Conservation (phyloP, 2,329 filamentous ascomycete genomes). For the Leptographium radiaticola region DNA sequence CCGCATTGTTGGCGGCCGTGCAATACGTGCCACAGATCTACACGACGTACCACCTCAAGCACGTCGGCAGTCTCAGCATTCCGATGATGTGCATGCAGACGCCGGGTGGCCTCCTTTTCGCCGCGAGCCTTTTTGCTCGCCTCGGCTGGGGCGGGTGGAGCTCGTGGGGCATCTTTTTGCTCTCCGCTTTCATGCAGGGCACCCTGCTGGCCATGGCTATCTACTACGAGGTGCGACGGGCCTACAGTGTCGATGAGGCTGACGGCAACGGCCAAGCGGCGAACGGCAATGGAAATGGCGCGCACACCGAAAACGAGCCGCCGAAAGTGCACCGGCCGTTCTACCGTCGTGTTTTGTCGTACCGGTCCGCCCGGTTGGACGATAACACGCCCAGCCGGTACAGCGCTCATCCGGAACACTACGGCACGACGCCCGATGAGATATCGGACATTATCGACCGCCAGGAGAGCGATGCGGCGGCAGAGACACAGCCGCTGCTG, state of each 20-base stretch:
- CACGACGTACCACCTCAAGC: conserved; percentile 74
- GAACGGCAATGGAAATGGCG: neutral
- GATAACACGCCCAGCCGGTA: conserved; percentile 36
- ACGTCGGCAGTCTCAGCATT: conserved; percentile 83
- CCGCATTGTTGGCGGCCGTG: conserved; percentile 64
- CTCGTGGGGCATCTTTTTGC: conserved; percentile 81
- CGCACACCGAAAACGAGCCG: neutral
- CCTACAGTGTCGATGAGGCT: neutral
- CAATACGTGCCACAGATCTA: conserved; percentile 95
- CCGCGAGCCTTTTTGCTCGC: conserved; percentile 66
- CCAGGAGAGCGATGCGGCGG: conserved; percentile 35
- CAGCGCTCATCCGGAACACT: conserved; percentile 37
- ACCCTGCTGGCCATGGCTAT: conserved; percentile 68
- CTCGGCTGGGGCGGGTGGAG: conserved; percentile 82
- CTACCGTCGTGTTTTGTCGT: conserved; percentile 30
- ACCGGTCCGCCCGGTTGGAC: conserved; percentile 29
- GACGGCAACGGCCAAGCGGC: conserved; percentile 9
- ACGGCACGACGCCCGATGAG: conserved; percentile 37
- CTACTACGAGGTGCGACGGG: conserved; percentile 49
- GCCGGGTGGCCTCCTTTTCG: conserved; percentile 82
- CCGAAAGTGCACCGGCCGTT: conserved; percentile 18
- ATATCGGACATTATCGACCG: conserved; percentile 34
- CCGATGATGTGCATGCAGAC: conserved; percentile 99
- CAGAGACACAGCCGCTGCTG: conserved; percentile 37
- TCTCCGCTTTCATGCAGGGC: conserved; percentile 79